These are phyloP conservation scores for Ilyonectria sp. DNA, from an alignment of 2,329 filamentous ascomycete genomes.

Conservation along the genomic window DNA sequence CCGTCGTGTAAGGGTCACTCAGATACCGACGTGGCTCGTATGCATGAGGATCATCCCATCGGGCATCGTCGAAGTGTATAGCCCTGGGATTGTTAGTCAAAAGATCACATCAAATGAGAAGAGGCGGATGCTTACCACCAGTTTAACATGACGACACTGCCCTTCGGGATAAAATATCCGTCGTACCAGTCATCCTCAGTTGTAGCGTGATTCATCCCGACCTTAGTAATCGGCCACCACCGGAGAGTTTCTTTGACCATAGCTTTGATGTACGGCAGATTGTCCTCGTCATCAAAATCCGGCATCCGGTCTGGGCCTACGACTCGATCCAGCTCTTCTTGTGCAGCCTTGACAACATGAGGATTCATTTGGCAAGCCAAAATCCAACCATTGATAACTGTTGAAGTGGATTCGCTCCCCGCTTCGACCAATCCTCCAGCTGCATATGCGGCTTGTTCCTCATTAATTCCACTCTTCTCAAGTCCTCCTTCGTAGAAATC, in stretches of 20 bases:
- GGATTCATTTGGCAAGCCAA: constrained; percentile 61
- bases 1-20: constrained; percentile 6
- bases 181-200: constrained; percentile 34
- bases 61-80: constrained; percentile 31
- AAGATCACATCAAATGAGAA: background rate
- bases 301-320: constrained; percentile 56
- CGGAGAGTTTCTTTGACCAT: constrained; percentile 61
- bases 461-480: constrained; percentile 38
- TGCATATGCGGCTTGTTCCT: constrained; percentile 35
- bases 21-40: constrained; percentile 35
- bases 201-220: constrained; percentile 32
- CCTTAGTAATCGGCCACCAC: constrained; percentile 54
- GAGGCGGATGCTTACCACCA: constrained; percentile 25
- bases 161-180: constrained; percentile 36
- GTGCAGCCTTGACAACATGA: constrained; percentile 46
- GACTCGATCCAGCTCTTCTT: constrained; percentile 56
- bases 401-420: constrained; percentile 41
- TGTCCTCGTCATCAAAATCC: constrained; percentile 53
- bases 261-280: constrained; percentile 60
- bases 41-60: constrained; percentile 20
- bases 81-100: constrained; percentile 10
- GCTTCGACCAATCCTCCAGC: constrained; percentile 40
- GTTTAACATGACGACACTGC: constrained; percentile 32
- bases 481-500: constrained; percentile 34
- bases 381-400: constrained; percentile 57